Conservation (phyloP, 2,329 filamentous ascomycete species). For the Cylindrodendrum hubeiense region DNA sequence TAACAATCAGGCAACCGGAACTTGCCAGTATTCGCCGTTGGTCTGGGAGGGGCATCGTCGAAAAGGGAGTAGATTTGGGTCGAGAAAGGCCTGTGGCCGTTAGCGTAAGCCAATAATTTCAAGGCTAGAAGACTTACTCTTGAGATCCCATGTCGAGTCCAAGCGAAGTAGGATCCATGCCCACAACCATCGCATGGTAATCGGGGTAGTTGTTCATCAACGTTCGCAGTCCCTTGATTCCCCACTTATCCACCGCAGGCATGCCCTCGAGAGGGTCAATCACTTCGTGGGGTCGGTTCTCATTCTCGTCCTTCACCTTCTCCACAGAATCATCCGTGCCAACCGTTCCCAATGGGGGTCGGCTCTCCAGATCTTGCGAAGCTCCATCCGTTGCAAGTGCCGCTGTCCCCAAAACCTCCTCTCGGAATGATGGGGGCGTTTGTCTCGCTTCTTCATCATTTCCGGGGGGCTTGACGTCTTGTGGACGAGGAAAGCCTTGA, state of each 20-base stretch:
- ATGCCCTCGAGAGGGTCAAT: constrained; percentile 72
- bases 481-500: constrained; percentile 53
- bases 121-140: constrained; percentile 61
- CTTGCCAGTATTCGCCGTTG: constrained; percentile 63
- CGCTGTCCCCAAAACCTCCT: constrained; percentile 53
- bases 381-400: constrained; percentile 50
- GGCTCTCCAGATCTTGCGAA: constrained; percentile 49
- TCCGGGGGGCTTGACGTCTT: constrained; percentile 56
- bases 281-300: constrained; percentile 53
- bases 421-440: constrained; percentile 59
- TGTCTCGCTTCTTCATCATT: constrained; percentile 60
- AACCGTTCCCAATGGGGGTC: constrained; percentile 60
- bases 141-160: constrained; percentile 69
- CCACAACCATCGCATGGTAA: constrained; percentile 71
- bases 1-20: constrained; percentile 75
- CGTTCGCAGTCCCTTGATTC: constrained; percentile 72
- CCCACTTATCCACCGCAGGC: constrained; percentile 73
- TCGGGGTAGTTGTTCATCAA: constrained; percentile 75
- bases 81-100: constrained; percentile 62
- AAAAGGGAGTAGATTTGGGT: constrained; percentile 72
- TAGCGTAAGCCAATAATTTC: constrained; percentile 24
- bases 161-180: constrained; percentile 68
- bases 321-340: constrained; percentile 56
- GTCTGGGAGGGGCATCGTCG: constrained; percentile 69
- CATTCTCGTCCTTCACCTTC: constrained; percentile 60